Base-by-base conservation (phyloP, 208 protist species). In the Leishmania gerbilli region DNA sequence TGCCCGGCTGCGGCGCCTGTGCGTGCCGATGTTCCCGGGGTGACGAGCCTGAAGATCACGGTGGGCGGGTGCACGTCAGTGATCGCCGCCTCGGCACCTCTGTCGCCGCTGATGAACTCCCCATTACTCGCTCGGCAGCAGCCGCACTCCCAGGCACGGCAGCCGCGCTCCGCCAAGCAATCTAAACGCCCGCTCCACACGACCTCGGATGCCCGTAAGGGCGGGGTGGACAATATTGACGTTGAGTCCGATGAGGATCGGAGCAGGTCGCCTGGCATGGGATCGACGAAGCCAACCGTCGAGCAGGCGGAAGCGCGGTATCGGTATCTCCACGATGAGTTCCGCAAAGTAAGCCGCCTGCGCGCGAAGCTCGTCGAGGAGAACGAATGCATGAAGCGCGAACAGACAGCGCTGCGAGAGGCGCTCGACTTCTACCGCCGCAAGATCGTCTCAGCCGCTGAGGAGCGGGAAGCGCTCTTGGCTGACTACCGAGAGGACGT, bases 281-380 rank as follows among this genome's bases (percentile, higher is more conserved):
- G 49, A 47, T 58, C 24, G 53, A 34, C 53, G 68, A 84, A 84
- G 74, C 75, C 80, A 21, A 84, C 82, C 8, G 49, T 81, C 24
- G 75, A 40, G 64, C 71, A 88, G 31, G 84, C 84, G 24, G 84
- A 90, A 79, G 84, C 74, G 45, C 87, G 87, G 5, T 90, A 90
- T 55, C 72, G 76, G 49, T 79, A 90, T 74, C 81, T 90, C n/a
- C 86, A 84, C 79, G 84, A 87, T 56, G 87, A 90, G 77, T 86
- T 83, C 76, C 79, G 72, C 13, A 90, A 90, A 74, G 9, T 80
- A 56, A 82, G 80, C 49, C 65, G 78, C 15, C 58, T 85, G 69
- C 83, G 84, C 45, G 47, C 74, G 47, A 83, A 86, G 74, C 81
- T 87, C 31, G 17, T 60, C 19, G 79, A 83, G 74, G 84, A 87